These are phyloP conservation scores for Leccinum boreale DNA, from an alignment of 768 basidiomycete species.

Conservation along the genomic window DNA sequence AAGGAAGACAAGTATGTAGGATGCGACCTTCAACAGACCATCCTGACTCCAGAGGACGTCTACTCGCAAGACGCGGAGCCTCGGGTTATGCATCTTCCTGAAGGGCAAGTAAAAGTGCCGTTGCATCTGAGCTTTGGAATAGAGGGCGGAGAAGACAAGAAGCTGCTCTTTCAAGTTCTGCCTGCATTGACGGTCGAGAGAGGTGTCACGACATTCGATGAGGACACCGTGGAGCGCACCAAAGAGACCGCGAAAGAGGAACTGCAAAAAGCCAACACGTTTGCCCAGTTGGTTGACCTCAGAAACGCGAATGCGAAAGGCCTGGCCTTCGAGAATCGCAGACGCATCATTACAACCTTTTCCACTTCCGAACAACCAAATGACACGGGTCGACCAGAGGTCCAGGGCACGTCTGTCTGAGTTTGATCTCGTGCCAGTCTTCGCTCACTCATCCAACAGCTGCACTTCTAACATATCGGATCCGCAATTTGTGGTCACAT, in stretches of 20 bases:
- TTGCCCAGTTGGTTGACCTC: conserved; percentile 76
- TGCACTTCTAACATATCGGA: conserved; percentile 81
- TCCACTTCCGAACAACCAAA: conserved; percentile 63
- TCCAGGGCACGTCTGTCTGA: conserved; percentile 64
- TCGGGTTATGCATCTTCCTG: conserved; percentile 26
- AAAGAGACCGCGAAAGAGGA: conserved; percentile 34
- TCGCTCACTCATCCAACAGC: conserved; percentile 42
- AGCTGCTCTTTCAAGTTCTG: conserved; percentile 63
- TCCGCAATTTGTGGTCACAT: conserved; percentile 80
- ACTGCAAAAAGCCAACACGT: conserved; percentile 45
- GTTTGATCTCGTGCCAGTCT: neutral
- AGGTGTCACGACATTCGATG: conserved; percentile 19
- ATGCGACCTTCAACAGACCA: conserved; percentile 60
- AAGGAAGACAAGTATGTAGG: conserved; percentile 66
- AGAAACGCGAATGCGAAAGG: conserved; percentile 84
- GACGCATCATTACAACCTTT: conserved; percentile 75
- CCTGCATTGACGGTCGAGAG: conserved; percentile 49
- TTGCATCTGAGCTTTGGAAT: conserved; percentile 63
- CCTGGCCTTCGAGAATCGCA: conserved; percentile 84
- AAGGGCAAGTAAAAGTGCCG: conserved; percentile 48
- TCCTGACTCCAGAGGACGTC: conserved; percentile 56
- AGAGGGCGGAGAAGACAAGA: conserved; percentile 46
- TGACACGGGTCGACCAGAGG: conserved; percentile 82
- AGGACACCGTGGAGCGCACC: conserved; percentile 18
- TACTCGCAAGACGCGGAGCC: conserved; percentile 17